Evolutionary conservation across 768 basidiomycete species (phyloP), one percentile per base, ranked within the genome.

Genomic region (Rhizopogon salebrosus): DNA sequence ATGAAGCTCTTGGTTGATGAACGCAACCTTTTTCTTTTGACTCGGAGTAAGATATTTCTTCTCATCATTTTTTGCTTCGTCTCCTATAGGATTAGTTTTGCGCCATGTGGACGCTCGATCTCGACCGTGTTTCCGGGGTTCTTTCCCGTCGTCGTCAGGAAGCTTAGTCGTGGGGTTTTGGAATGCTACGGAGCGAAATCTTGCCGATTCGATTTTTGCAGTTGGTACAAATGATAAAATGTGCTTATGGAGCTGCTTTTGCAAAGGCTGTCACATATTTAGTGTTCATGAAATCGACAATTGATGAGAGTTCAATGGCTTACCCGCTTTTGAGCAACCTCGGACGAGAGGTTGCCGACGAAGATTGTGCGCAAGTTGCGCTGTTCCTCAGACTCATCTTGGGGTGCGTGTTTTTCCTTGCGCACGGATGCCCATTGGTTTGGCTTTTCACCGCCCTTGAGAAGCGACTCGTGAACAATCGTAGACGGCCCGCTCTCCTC

Each of bases 121-220:
- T 57, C 72, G 72, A 58, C 78, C 81, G 64, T 84, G 85, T 55
- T 69, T 69, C 35, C 76, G 74, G 23, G 66, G 57, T 23, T 70
- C 61, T 35, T 66, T 65, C 18, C 66, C 63, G 16, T 61, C 57
- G 13, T 62, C 64, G 24, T 69, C 70, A 0, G 82, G 76, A 16
- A 85, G 73, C 57, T 82, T 78, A 10, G 85, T 68, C 1, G 92
- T 92, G 9, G 95, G 91, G 0, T 77, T 78, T 57, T 89, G 84
- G 74, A 98, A 98, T 1, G 94, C 86, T 46, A 97, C 80, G 14
- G 94, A 97, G 48, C 95, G 91, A 76, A 95, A 97, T 39, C 95
- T 91, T 23, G 84, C 79, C 4, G 93, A 94, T 63, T 98, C 95
- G 57, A 97, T 86, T 72, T 89, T 92, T 49, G 90, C 83, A 0